phyloP scores from a whole-genome alignment of 768 basidiomycete genomes.

The Russula virescens region DNA sequence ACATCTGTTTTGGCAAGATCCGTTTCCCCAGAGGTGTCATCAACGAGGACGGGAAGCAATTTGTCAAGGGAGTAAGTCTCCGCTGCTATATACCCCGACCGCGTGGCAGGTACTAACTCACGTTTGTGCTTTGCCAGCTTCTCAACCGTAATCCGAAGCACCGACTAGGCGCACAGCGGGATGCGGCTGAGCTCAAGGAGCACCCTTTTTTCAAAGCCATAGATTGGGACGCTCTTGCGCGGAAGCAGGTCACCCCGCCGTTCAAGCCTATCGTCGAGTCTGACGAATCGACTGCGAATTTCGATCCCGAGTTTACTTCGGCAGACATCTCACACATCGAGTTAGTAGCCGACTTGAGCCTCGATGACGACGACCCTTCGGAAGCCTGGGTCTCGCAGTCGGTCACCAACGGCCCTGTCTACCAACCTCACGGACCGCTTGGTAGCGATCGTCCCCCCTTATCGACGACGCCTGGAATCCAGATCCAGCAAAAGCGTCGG shows the following conservation, averaged over 20 bases:
- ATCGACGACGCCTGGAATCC: constrained; percentile 18
- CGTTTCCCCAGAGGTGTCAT: constrained; percentile 96
- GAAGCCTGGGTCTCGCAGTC: constrained; percentile 54
- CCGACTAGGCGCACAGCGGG: constrained; percentile 85
- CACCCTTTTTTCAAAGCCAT: constrained; percentile 90
- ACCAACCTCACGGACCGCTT: constrained; percentile 73
- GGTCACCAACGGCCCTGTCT: constrained; percentile 33
- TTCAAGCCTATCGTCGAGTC: constrained; percentile 98
- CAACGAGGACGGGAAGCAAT: constrained; percentile 96
- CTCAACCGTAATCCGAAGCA: constrained; percentile 98
- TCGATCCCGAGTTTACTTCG: constrained; percentile 95
- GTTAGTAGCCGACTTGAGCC: constrained; percentile 38
- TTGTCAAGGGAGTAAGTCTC: constrained; percentile 88
- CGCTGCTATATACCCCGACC: background rate
- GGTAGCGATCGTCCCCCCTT: constrained; percentile 38
- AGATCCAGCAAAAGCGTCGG: constrained; percentile 23
- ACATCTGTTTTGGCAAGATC: constrained; percentile 98
- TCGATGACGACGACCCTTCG: constrained; percentile 54
- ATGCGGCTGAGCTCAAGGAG: constrained; percentile 91
- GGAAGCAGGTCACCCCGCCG: constrained; percentile 89
- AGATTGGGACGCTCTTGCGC: constrained; percentile 85
- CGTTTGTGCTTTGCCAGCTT: constrained; percentile 47
- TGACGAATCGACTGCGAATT: constrained; percentile 96
- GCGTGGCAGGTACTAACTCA: background rate
- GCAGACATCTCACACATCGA: constrained; percentile 79